Conservation (phyloP, 257 asterid genomes). For the Eucommia ulmoides region DNA sequence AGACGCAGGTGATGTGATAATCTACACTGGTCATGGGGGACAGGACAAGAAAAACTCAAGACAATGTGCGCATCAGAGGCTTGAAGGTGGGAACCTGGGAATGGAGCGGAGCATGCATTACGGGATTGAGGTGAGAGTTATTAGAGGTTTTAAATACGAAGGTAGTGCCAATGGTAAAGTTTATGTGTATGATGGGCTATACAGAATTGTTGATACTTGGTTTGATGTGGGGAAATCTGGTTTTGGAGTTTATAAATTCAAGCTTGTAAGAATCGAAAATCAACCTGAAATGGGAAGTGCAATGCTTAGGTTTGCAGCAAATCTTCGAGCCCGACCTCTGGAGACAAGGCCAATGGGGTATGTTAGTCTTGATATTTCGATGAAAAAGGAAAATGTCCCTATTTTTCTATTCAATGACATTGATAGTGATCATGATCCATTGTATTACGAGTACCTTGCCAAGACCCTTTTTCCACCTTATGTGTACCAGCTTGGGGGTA, state of each 20-base stretch:
- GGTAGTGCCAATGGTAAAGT: conserved; percentile 64
- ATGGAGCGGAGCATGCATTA: conserved; percentile 79
- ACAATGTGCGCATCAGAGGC: conserved; percentile 68
- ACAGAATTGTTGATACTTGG: conserved; percentile 54
- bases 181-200: conserved; percentile 80
- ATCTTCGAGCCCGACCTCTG: conserved; percentile 35
- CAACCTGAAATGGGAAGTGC: conserved; percentile 74
- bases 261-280: conserved; percentile 52
- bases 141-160: conserved; percentile 69
- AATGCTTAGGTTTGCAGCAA: conserved; percentile 40
- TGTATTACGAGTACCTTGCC: too few relatives aligned
- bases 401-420: conserved; percentile 60
- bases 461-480: conserved; percentile 38
- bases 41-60: conserved; percentile 40
- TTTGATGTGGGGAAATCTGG: conserved; percentile 77
- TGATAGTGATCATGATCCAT: conserved; percentile 52
- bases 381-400: conserved; percentile 47
- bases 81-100: conserved; percentile 76
- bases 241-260: conserved; percentile 65
- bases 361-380: conserved; percentile 59
- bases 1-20: conserved; percentile 67
- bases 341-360: conserved; percentile 55
- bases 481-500: conserved; percentile 24
- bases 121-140: conserved; percentile 74
- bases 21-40: conserved; percentile 96